Evolutionary conservation across 331 rosid species (phyloP), one percentile per base, ranked within the genome.

Genomic region (Pyracantha coccinea): DNA sequence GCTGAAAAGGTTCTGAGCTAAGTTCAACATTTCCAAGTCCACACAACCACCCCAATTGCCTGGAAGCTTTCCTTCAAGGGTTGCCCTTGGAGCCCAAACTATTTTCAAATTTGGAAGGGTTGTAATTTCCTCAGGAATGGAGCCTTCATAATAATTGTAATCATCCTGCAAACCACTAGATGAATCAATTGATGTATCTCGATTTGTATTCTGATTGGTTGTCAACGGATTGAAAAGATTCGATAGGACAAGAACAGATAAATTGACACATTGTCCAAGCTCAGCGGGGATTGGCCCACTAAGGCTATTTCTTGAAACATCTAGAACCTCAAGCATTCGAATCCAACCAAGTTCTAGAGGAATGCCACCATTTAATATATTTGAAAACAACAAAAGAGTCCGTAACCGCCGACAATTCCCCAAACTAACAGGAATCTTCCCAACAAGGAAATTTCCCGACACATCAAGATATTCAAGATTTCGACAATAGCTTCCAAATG

Each of bases 281-380:
- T 83, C 83, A 67, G 75, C 10, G 1, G 87, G 85, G 44, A 86
- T 77, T 61, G 65, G 71, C 52, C 84, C 85, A 0, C 83, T 77
- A 21, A 86, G 89, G 75, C 83, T 80, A 44, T 86, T 86, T 70
- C 85, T 71, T 31, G 89, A 83, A 76, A 86, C 82, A 78, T 86
- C 89, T 52, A 86, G 79, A 86, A 75, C 75, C 50, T 81, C 84
- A 68, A 83, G 85, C 78, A 55, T 79, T 50, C 29, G 82, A 62
- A 86, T 71, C 66, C 7, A 58, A 75, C 87, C 85, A 65, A 86
- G 67, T 52, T 86, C 83, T 4, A 24, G 69, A 57, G 87, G 89
- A 68, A 80, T 86, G 38, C 17, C 57, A 25, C 85, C 89, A 23
- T 60, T 77, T 15, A 86, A 68, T 57, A 29, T 29, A 69, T 83